Percentiles rank a stretch among this genome's conserved stretches.
Evolutionary conservation across 192 early-diverging fungal species (phyloP).

Genomic region (Linnemannia hyalina): DNA sequence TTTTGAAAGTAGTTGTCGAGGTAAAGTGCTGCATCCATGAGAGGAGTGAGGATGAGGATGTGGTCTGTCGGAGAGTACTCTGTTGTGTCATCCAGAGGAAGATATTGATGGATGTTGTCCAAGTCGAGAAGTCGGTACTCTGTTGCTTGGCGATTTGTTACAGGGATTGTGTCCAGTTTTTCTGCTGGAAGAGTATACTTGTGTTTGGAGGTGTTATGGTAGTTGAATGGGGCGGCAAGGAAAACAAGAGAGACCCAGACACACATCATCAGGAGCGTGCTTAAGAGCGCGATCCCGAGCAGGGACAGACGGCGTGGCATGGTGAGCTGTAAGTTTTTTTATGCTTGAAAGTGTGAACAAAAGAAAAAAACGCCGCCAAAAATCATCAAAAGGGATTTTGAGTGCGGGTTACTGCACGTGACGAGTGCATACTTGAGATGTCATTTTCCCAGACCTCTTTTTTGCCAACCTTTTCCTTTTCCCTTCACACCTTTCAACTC

Average conservation of each 20-base stretch:
- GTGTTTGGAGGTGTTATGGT: not conserved
- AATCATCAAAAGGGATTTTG: not conserved
- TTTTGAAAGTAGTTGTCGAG: slow-evolving; percentile 73
- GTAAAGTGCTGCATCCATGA: slow-evolving; percentile 71
- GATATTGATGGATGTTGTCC: not conserved
- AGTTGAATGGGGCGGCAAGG: not conserved
- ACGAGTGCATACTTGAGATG: not conserved
- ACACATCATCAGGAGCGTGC: not conserved
- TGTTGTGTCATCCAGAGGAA: not conserved
- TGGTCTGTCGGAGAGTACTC: slow-evolving; percentile 29
- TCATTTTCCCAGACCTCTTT: not conserved
- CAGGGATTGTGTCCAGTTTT: not conserved
- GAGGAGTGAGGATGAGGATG: slow-evolving; percentile 75
- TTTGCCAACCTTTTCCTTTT: not conserved
- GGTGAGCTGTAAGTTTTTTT: not conserved
- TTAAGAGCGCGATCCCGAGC: not conserved
- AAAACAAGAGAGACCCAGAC: not conserved
- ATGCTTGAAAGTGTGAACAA: not conserved
- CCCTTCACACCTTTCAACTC: not conserved
- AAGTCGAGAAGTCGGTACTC: not conserved
- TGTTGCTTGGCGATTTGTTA: not conserved
- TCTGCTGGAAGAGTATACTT: not conserved
- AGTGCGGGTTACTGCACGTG: not conserved
- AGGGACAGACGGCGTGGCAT: not conserved
- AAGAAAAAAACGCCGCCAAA: not conserved